Evolutionary conservation across 352 stramenopile species (phyloP).

Genomic region (Aphanomyces stellatus): DNA sequence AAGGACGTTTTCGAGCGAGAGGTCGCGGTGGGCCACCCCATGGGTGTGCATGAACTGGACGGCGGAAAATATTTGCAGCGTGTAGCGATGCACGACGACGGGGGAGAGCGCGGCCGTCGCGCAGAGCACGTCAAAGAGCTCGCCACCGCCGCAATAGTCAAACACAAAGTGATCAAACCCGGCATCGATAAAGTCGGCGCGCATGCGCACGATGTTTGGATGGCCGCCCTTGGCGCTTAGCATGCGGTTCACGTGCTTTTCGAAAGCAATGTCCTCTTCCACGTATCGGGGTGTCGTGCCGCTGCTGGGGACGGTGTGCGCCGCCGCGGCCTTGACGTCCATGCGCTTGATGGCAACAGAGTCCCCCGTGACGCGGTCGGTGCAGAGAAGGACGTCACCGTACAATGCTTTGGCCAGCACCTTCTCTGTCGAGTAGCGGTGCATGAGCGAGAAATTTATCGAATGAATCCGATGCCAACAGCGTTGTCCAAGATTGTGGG

Average conservation of each 20-base stretch:
- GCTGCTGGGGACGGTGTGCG: background rate
- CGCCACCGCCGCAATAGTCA: background rate
- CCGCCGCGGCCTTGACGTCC: background rate
- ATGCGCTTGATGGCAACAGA: conserved; percentile 74
- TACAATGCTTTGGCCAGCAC: conserved; percentile 64
- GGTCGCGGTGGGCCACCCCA: background rate
- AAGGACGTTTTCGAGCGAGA: background rate
- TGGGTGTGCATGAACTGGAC: background rate
- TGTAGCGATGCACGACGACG: background rate
- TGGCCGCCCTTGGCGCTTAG: conserved; percentile 53
- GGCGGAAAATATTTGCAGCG: background rate
- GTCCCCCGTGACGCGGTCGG: conserved; percentile 49
- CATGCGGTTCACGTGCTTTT: conserved; percentile 57
- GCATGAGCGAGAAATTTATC: conserved; percentile 23
- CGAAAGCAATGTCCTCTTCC: conserved; percentile 66
- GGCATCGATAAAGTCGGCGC: conserved; percentile 22
- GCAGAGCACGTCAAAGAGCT: background rate
- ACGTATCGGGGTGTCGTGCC: conserved; percentile 48
- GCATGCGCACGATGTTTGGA: conserved; percentile 47
- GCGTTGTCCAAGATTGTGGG: no score
- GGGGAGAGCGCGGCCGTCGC: background rate
- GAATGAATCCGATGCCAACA: background rate
- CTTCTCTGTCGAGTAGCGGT: conserved; percentile 75
- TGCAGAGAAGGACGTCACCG: conserved; percentile 71
- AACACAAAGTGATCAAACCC: background rate